Percentiles rank a stretch among this genome's conserved stretches.
Evolutionary conservation across 345 rosid species (phyloP).

Genomic region (Aurinia saxatilis): DNA sequence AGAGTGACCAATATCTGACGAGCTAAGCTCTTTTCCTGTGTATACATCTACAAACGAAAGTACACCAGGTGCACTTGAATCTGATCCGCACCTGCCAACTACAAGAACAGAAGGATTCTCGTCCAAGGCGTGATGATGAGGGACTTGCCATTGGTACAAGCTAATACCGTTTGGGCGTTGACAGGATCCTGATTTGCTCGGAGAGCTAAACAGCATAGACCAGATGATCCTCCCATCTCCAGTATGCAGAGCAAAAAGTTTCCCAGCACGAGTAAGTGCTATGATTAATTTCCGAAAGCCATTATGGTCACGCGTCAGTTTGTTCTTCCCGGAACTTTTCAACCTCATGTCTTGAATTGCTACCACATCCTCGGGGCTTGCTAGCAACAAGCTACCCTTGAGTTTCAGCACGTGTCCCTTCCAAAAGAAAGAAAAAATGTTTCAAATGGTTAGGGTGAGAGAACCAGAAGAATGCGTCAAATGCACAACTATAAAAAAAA

Average conservation of each 20-base stretch:
- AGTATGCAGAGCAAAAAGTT: slow-evolving; percentile 84
- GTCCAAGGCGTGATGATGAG: slow-evolving; percentile 98
- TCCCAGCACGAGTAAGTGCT: slow-evolving; percentile 79
- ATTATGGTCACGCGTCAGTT: slow-evolving; percentile 94
- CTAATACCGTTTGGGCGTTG: slow-evolving; percentile 49
- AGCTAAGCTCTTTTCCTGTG: slow-evolving; percentile 67
- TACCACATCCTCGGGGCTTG: slow-evolving; percentile 85
- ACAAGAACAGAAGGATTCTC: slow-evolving; percentile 87
- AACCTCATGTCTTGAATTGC: slow-evolving; percentile 81
- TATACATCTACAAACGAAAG: slow-evolving; percentile 84
- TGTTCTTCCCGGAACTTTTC: slow-evolving; percentile 86
- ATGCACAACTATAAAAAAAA: not conserved
- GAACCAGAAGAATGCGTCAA: not conserved
- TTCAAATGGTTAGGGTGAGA: slow-evolving; percentile 21
- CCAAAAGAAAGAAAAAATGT: slow-evolving; percentile 13
- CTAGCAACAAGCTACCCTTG: slow-evolving; percentile 91
- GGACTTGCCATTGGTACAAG: slow-evolving; percentile 87
- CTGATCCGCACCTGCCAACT: slow-evolving; percentile 62
- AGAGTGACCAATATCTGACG: slow-evolving; percentile 56
- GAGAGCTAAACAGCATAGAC: slow-evolving; percentile 66
- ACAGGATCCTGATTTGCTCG: slow-evolving; percentile 57
- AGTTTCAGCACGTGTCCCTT: slow-evolving; percentile 93
- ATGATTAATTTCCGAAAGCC: slow-evolving; percentile 90
- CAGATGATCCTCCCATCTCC: slow-evolving; percentile 95
- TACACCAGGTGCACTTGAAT: slow-evolving; percentile 54